phyloP scores from a whole-genome alignment of 2,329 filamentous ascomycete genomes.

The Penicillium hordei region DNA sequence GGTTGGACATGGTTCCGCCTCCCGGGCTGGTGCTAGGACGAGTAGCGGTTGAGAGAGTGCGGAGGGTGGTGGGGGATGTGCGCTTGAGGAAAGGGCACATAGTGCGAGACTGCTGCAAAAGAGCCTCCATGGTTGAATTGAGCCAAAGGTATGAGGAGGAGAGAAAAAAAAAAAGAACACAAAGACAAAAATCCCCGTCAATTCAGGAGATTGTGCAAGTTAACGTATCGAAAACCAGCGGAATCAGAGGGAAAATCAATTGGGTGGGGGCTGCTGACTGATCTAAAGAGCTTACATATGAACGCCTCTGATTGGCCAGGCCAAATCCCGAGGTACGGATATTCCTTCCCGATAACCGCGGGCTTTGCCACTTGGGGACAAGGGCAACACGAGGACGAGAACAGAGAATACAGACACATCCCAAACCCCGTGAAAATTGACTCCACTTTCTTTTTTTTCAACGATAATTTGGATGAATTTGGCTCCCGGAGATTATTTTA shows the following conservation, averaged over 20 bases:
- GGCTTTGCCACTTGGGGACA: neutral
- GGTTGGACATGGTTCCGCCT: slow-evolving; percentile 92
- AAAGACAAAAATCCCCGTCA: neutral
- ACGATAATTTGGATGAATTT: neutral
- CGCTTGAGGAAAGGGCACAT: slow-evolving; percentile 98
- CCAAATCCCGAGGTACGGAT: neutral
- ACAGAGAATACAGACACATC: no score
- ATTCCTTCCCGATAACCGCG: neutral
- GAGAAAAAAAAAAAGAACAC: neutral
- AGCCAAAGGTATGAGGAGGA: neutral
- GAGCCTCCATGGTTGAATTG: slow-evolving; percentile 71
- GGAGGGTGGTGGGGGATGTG: slow-evolving; percentile 86
- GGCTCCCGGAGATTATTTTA: neutral
- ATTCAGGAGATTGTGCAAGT: neutral
- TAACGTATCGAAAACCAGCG: neutral
- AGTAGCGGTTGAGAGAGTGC: slow-evolving; percentile 73
- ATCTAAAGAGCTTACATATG: neutral
- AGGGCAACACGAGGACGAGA: no score
- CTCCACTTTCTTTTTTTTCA: neutral
- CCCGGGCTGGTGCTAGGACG: slow-evolving; percentile 67
- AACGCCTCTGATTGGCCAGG: neutral
- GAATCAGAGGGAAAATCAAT: slow-evolving; percentile 5
- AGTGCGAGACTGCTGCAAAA: slow-evolving; percentile 90
- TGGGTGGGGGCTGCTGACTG: slow-evolving; percentile 2
- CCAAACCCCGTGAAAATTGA: neutral